A percentile compares a stretch with the other conserved stretches of the same genome.
Conservation (phyloP, 2,329 filamentous ascomycete species). For the Hymenoscyphus occultus region DNA sequence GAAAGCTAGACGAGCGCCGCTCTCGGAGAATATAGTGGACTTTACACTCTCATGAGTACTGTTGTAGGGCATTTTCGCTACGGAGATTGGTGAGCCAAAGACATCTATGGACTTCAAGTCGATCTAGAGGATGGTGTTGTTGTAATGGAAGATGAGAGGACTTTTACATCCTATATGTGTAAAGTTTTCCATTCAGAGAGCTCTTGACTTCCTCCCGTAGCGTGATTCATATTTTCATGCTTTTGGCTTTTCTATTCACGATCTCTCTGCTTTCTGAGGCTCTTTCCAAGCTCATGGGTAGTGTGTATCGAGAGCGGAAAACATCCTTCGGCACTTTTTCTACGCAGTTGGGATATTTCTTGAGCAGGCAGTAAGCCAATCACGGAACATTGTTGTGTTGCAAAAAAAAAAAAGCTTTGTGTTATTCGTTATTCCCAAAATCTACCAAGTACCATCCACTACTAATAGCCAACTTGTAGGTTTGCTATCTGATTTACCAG, state of each 20-base stretch:
- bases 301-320: too few relatives aligned
- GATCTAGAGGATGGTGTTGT: neutral
- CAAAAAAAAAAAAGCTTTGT: too few relatives aligned
- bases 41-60: neutral
- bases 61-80: neutral
- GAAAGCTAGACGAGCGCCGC: neutral
- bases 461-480: neutral
- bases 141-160: neutral
- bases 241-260: neutral
- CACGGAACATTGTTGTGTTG: too few relatives aligned
- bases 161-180: neutral
- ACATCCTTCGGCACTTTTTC: too few relatives aligned
- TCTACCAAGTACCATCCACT: neutral
- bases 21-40: neutral
- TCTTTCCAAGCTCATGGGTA: too few relatives aligned
- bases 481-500: neutral
- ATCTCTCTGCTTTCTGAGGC: neutral
- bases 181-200: neutral
- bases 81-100: neutral
- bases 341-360: too few relatives aligned
- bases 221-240: neutral
- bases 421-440: too few relatives aligned
- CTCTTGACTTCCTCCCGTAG: neutral
- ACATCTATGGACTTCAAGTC: neutral
- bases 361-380: too few relatives aligned